Evolutionary conservation across 1,139 yeast species (phyloP), one percentile per base, ranked within the genome.

Genomic region (Candida tropicalis): DNA sequence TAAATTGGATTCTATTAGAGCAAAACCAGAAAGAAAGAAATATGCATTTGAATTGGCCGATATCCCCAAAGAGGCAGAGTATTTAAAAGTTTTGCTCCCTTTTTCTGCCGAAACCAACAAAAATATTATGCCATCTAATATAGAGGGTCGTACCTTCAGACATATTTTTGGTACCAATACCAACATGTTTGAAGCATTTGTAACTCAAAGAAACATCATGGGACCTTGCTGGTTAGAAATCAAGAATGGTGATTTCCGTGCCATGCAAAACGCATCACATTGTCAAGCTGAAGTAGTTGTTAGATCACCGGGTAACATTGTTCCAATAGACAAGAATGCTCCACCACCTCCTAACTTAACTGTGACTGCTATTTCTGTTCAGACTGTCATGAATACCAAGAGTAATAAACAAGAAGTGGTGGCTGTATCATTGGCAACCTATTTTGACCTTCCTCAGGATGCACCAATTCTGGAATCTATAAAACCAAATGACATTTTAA

Each of bases 191-290:
- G 99, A 93, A 66, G 77, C 89, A 11, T 89, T 93, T 65, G 96
- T 89, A 10, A 60, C 90, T 24, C 88, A 86, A 60, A 77, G 87
- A 54, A 83, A 85, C 52, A 75, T 93, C 34, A 90, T 90, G 97
- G 99, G 99, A 5, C 99, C 99, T 1, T 90, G 99, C 60, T 93
- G 99, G 99, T 70, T 93, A 42, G 85, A 85, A 42, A 72, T 95
- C 39, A 70, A 75, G 34, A 73, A 78, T 38, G 85, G 85, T 36
- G 81, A 84, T 52, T 86, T 87, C 53, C 62, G 65, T 16, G 63
- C 81, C 1, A 68, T 84, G 45, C 77, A 71, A 45, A 85, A 85
- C 55, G 75, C 88, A 1, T 84, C 97, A 0, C 95, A 91, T 71
- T 87, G 96, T 66, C 80, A 80, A 47, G 76, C 87, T 20, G 97